Conservation (phyloP, 768 basidiomycete species). For the Cyclocybe aegerita region DNA sequence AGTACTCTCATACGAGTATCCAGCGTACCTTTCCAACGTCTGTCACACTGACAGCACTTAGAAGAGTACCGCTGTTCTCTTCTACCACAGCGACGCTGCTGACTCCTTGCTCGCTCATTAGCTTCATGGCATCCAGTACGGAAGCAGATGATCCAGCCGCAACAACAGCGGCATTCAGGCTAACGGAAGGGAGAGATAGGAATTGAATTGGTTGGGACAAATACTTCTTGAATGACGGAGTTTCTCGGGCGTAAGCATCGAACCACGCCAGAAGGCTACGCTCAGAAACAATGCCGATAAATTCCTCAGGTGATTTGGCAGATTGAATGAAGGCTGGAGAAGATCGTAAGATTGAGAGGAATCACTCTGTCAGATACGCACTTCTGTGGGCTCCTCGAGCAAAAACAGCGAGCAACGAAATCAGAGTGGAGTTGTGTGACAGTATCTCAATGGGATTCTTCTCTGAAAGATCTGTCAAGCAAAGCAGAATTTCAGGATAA, state of each 20-base stretch:
- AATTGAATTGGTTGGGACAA: conserved; percentile 54
- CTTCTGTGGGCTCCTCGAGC: conserved; percentile 74
- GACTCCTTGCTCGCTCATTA: conserved; percentile 85
- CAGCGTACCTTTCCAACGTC: conserved; percentile 69
- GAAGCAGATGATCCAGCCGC: conserved; percentile 58
- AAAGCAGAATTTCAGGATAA: not conserved
- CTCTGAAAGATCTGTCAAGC: conserved; percentile 68
- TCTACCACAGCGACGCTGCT: conserved; percentile 80
- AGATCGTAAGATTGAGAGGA: conserved; percentile 40
- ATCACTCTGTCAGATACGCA: conserved; percentile 22
- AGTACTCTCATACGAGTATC: not conserved
- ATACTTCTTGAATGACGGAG: conserved; percentile 42
- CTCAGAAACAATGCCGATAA: conserved; percentile 77
- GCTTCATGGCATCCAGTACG: conserved; percentile 78
- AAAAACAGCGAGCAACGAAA: conserved; percentile 65
- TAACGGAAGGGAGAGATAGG: conserved; percentile 63
- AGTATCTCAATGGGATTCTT: conserved; percentile 76
- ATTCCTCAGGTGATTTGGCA: conserved; percentile 28
- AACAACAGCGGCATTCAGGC: conserved; percentile 62
- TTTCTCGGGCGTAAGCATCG: conserved; percentile 48
- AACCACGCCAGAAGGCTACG: conserved; percentile 72
- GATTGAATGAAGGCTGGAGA: conserved; percentile 46
- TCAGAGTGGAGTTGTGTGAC: conserved; percentile 59
- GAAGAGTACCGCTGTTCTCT: conserved; percentile 56
- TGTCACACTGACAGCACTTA: conserved; percentile 81